Conservation (phyloP, 2,329 filamentous ascomycete species). For the Arthrobotrys conoides region DNA sequence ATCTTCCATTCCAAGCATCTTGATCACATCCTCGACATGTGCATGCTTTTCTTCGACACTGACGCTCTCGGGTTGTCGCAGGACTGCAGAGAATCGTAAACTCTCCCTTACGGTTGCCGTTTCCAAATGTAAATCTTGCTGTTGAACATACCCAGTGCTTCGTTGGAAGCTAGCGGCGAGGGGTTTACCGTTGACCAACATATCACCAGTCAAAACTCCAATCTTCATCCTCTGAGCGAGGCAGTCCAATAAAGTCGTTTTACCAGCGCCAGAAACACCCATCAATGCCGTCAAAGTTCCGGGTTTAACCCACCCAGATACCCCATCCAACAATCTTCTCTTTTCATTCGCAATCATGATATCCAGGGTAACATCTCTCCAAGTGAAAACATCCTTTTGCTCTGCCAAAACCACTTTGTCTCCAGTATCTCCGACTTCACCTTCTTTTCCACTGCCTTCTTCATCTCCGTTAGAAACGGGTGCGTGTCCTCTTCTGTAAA, state of each 20-base stretch:
- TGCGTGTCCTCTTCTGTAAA: slow-evolving; percentile 75
- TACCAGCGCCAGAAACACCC: slow-evolving; percentile 63
- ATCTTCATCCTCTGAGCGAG: slow-evolving; percentile 72
- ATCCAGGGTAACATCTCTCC: slow-evolving; percentile 62
- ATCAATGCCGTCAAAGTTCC: slow-evolving; percentile 63
- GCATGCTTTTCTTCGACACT: slow-evolving; percentile 72
- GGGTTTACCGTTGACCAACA: slow-evolving; percentile 73
- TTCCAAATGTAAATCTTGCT: slow-evolving; percentile 75
- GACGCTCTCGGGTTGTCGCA: slow-evolving; percentile 73
- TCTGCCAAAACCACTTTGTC: slow-evolving; percentile 30
- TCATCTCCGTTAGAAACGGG: slow-evolving; percentile 66
- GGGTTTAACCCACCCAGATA: slow-evolving; percentile 63
- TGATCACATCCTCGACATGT: slow-evolving; percentile 76
- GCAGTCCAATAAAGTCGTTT: slow-evolving; percentile 62
- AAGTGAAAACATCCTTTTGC: slow-evolving; percentile 61
- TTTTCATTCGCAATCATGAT: slow-evolving; percentile 61
- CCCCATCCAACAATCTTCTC: slow-evolving; percentile 60
- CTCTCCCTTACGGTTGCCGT: slow-evolving; percentile 76
- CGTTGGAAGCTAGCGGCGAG: slow-evolving; percentile 75
- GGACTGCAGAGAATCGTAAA: slow-evolving; percentile 75
- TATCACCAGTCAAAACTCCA: slow-evolving; percentile 73
- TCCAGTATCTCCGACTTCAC: slow-evolving; percentile 36
- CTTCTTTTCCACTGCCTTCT: slow-evolving; percentile 43
- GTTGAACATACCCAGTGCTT: slow-evolving; percentile 75
- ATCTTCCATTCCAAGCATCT: slow-evolving; percentile 70